These are phyloP conservation scores for Pelargonium nanum DNA, from an alignment of 345 rosid species.

Conservation along the genomic window DNA sequence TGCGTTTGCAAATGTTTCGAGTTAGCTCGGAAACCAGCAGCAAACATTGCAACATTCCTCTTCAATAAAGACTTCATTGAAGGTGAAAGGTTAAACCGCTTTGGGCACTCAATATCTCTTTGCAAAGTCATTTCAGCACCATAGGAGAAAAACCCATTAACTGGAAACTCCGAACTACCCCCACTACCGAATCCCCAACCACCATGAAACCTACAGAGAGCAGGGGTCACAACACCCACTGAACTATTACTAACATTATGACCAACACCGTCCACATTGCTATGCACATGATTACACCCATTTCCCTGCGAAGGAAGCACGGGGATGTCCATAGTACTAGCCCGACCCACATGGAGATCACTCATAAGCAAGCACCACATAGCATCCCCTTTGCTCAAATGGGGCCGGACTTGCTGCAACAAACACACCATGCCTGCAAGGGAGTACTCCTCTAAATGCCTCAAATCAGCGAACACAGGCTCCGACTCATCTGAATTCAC, in stretches of 20 bases:
- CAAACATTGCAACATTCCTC: conserved; percentile 82
- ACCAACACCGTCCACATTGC: conserved; percentile 26
- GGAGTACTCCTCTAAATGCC: conserved; percentile 70
- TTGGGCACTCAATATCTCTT: conserved; percentile 76
- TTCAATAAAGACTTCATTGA: conserved; percentile 72
- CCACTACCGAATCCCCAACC: conserved; percentile 78
- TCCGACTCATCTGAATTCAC: conserved; percentile 37
- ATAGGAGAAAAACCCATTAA: conserved; percentile 37
- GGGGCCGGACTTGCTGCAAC: conserved; percentile 76
- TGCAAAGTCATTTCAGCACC: conserved; percentile 36
- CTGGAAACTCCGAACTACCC: conserved; percentile 42
- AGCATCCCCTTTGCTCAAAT: conserved; percentile 83
- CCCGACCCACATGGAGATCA: conserved; percentile 82
- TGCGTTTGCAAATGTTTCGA: conserved; percentile 44
- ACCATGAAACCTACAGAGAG: conserved; percentile 66
- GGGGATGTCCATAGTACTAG: conserved; percentile 57
- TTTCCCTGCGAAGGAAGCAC: conserved; percentile 16
- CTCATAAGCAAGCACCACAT: conserved; percentile 95
- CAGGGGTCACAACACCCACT: conserved; percentile 41
- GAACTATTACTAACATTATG: conserved; percentile 29
- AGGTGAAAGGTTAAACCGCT: conserved; percentile 76
- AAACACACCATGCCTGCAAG: conserved; percentile 79
- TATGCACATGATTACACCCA: conserved; percentile 17
- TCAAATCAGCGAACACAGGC: conserved; percentile 52
- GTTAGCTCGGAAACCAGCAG: conserved; percentile 75